Percentiles rank a stretch among this genome's conserved stretches.
phyloP scores from a whole-genome alignment of 768 basidiomycete genomes.

The Russula sp. region DNA sequence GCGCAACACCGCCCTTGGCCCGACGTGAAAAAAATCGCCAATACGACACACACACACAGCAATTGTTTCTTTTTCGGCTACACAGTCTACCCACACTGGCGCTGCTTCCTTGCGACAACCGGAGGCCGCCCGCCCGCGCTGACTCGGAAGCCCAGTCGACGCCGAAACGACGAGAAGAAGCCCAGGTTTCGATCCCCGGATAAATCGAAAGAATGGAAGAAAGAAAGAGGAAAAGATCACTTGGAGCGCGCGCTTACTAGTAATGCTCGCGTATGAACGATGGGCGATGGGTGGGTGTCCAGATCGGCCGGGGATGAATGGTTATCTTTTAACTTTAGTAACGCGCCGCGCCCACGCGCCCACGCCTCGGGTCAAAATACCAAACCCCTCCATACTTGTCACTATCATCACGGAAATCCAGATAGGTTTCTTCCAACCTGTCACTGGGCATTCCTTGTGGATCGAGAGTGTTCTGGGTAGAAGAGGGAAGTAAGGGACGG shows the following conservation, averaged over 20 bases:
- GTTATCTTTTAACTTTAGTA: neutral
- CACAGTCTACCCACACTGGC: neutral
- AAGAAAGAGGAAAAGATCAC: neutral
- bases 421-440: neutral
- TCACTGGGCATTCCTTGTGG: neutral
- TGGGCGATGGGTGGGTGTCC: neutral
- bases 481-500: neutral
- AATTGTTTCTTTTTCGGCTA: neutral
- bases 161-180: neutral
- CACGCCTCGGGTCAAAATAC: neutral
- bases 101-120: neutral
- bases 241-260: neutral
- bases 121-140: neutral
- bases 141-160: neutral
- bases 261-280: neutral
- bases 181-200: neutral
- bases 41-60: neutral
- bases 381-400: neutral
- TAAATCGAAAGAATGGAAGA: neutral
- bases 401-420: neutral
- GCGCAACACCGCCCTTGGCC: neutral
- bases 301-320: neutral
- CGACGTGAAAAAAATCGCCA: neutral
- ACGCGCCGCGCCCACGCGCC: slow-evolving; percentile 1
- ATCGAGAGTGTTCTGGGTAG: neutral